Base-by-base conservation (phyloP, 2,329 filamentous ascomycete species). In the Fusarium mundagurra region DNA sequence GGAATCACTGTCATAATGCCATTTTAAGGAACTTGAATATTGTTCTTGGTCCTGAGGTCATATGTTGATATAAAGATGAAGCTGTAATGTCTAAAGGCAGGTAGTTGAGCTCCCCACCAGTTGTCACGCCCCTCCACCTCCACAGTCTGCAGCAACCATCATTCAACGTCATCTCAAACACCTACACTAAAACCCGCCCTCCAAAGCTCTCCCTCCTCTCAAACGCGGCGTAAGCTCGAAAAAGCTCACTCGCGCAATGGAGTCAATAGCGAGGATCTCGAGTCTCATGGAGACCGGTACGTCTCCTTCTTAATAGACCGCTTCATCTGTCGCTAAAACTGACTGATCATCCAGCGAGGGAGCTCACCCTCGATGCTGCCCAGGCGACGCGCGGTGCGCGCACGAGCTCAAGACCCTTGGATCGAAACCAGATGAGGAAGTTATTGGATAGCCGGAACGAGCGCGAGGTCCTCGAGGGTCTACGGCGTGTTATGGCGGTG, bases 351-450 rank as follows among this genome's bases (percentile, higher is more conserved):
- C 50, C 85, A 98, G 96, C 96, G 81, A 93, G 96, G 84, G 96
- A 98, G 85, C 92, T 99, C 81, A 99, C 96, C 65, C 91, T 99
- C 84, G 96, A 99, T 89, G 96, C 96, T 76, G 96, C 96, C 78
- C 94, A 95, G 83, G 94, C 95, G 78, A 95, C 95, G 77, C 90
- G 94, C 80, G 89, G 86, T 81, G 87, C 88, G 69, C 87, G 90
- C 69, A 87, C 88, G 76, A 86, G 90, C 41, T 87, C 90, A 31
- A 90, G 90, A 61, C 90, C 91, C 51, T 85, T 96, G 73, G 92
- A 95, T 69, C 89, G 91, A n/a, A 87, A 89, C 67, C 95, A 98
- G 85, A 92, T 98, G 81, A 97, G 97, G 87, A 98, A 96, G 85
- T 90, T 98, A 24, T 88, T 99, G 73, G 96, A 98, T 83, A 98